Evolutionary conservation across 2,329 filamentous ascomycete genomes (phyloP), one percentile per base, ranked within the genome.

Genomic region (Beauveria medogensis): DNA sequence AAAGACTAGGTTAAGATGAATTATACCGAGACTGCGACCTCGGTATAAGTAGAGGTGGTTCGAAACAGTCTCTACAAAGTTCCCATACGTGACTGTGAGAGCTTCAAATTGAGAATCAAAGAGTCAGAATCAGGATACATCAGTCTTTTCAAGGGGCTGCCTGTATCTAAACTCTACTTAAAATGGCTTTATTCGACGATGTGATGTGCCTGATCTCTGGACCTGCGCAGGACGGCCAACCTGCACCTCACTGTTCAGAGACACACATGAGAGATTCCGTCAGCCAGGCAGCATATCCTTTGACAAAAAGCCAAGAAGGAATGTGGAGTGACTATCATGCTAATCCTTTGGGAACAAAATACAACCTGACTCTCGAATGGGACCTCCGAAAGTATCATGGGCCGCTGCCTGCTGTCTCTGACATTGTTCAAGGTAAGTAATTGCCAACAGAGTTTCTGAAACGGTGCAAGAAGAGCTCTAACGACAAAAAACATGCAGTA

Each of bases 271-370:
- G 18, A 30, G 47, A 2, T 18, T 16, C 47, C 24, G 18, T 50
- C 28, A 2, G 47, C 16, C 24, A 50, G 8, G 47, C 47, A 50
- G 47, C 56, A 26, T 63, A 55, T 20, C 59, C 62, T 14, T 43
- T 63, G 41, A 60, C 62, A 16, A 63, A 62, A 52, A 62, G 62
- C 10, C 62, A 63, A 47, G 59, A 59, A n/a, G 62, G 55, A 24
- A 62, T 63, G 54, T 63, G 62, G 62, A 30, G 44, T 18, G 62
- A 63, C 44, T 63, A 58, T 5, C 55, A 59, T 18, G 51, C 40
- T 10, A 55, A 56, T 22, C 59, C 62, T 2, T 20, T 24, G 34
- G 55, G 62, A 40, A 63, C 62, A 52, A 62, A 63, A 41, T 63
- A 63, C 37, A 61, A 63, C 28, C 55, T 63, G 24, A 63, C 62